Evolutionary conservation across 1,284 basidiomycete genomes (phyloP).

Genomic region (Ustilago shanxiensis): DNA sequence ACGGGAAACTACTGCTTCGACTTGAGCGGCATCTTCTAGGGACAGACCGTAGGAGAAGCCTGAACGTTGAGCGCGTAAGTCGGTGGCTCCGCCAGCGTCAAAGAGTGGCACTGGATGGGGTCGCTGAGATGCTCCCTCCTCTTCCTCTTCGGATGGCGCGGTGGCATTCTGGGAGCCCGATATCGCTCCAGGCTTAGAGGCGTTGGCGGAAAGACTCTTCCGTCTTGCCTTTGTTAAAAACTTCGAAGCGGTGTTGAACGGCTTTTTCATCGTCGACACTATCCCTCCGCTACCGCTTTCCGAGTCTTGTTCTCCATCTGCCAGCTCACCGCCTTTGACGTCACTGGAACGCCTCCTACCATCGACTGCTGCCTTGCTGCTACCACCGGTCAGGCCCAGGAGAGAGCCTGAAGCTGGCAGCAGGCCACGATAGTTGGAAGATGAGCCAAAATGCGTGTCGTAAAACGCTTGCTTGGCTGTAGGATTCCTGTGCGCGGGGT

Average conservation of each 20-base stretch:
- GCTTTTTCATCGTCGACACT: slow-evolving; percentile 33
- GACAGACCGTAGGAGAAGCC: slow-evolving; percentile 46
- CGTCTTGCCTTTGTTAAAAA: slow-evolving; percentile 28
- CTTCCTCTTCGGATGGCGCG: not conserved
- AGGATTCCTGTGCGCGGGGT: slow-evolving; percentile 54
- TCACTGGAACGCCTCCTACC: slow-evolving; percentile 16
- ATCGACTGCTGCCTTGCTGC: not conserved
- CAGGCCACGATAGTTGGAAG: slow-evolving; percentile 42
- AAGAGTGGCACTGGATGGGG: slow-evolving; percentile 30
- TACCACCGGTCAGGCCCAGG: not conserved
- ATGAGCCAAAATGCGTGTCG: slow-evolving; percentile 57
- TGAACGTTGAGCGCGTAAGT: slow-evolving; percentile 32
- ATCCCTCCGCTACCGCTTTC: not conserved
- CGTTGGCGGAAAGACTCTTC: slow-evolving; percentile 14
- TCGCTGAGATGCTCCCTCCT: not conserved
- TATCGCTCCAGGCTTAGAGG: not conserved
- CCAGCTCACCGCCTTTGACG: not conserved
- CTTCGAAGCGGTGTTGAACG: slow-evolving; percentile 31
- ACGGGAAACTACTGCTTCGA: slow-evolving; percentile 44
- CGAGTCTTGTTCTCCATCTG: slow-evolving; percentile 3
- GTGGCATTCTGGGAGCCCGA: not conserved
- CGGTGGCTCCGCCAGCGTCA: slow-evolving; percentile 14
- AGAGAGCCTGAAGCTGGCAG: slow-evolving; percentile 32
- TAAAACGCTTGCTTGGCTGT: slow-evolving; percentile 63
- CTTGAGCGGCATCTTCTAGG: slow-evolving; percentile 39